Evolutionary conservation across 495 filamentous ascomycete species (phyloP), one percentile per base, ranked within the genome.

Genomic region (Delitschia confertaspora): DNA sequence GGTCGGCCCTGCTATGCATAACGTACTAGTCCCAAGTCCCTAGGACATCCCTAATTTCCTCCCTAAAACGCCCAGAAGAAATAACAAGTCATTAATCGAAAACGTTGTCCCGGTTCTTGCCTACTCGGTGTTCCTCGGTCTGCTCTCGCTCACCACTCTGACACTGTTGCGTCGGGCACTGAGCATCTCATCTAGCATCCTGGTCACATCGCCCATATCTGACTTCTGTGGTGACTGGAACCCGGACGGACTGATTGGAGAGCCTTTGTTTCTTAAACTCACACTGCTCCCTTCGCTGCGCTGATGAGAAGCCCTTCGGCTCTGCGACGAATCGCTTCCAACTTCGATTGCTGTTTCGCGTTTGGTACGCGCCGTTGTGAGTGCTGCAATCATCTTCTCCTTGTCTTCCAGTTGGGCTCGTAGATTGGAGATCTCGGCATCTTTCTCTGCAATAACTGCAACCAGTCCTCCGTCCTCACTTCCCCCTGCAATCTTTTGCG

Each of bases 141-240:
- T 45, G 22, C 33, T 42, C 38, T 52, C 53, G 32, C 38, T 49
- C 25, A 47, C 42, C 24, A 33, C 26, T 22, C 43, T 20, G 17
- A 50, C 34, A 25, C 56, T 59, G 38, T 36, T 49, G 16, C 48
- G 42, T 42, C 41, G 36, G 41, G 49, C 34, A 17, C 38, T 34
- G 45, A 95, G 91, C 88, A 95, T 95, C 61, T 91, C 83, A 50
- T 95, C 87, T 22, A 95, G 73, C 65, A 95, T 85, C 33, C 78
- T 73, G 40, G 83, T 91, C 73, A 93, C 83, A 61, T 93, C 86
- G 50, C 91, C 85, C 33, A 88, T 79, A 45, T 83, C 82, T 68
- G 73, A 74, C 45, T 77, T 72, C 10, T 43, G 41, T 6, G 20
- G 36, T 18, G 42, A 30, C 21, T 45, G n/a, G 35, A 51, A 34